Evolutionary conservation across 352 stramenopile genomes (phyloP), one percentile per base, ranked within the genome.

Genomic region (Globisporangium paroecandrum): DNA sequence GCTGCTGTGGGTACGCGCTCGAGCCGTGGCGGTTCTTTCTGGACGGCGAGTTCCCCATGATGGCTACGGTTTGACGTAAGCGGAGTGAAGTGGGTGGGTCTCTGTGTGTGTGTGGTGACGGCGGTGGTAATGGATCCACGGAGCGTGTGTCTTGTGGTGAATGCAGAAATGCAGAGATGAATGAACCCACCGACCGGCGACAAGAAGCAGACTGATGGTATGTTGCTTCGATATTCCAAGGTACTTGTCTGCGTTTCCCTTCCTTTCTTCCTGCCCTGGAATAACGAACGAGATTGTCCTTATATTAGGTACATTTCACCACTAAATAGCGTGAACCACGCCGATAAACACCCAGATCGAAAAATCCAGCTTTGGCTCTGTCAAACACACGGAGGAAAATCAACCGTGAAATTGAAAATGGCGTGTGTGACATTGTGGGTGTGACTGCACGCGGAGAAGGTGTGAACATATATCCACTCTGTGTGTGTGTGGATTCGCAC

Each of bases 11-110:
- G 34, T 53, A 43, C 41, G 25, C 20, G 34, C 24, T 15, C 20
- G 51, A 58, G 46, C 41, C 53, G 47, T 9, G 53, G 22, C 36
- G 32, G 9, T 38, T 24, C 8, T 24, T 34, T 15, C 8, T 57
- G 18, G 32, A 25, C 7, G 74, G 54, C 18, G 73, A 78, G 67
- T 70, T 83, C 36, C 74, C 76, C 76, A 81, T 83, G n/a, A 51
- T 51, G 43, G 43, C 43, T 51, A 51, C 43, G 18, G 43, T 51
- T 51, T 51, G 43, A n/a, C 15, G 18, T 10, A 2, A 51, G 43
- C 2, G 12, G 43, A 22, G 18, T 10, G 43, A 51, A 22, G 38
- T 18, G 38, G 38, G 10, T 43, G 38, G 12, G 1, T 38, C 51
- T 34, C 20, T 8, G 13, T 38, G 63, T 9, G 13, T 12, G 10